These are phyloP conservation scores for Phaeomoniella chlamydospora DNA, from an alignment of 2,329 filamentous ascomycete genomes.

Conservation along the genomic window DNA sequence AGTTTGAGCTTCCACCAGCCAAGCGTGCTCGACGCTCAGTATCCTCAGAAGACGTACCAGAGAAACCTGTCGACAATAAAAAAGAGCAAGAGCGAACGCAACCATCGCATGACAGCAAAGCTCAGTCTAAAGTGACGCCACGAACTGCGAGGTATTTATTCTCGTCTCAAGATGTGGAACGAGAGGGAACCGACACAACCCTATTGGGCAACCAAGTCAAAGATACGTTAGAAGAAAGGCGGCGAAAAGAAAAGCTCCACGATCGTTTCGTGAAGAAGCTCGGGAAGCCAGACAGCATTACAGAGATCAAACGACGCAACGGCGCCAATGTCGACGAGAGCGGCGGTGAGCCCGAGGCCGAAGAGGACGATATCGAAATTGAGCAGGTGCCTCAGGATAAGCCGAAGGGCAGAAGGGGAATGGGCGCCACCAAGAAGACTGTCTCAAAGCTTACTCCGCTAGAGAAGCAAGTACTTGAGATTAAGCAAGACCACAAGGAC, in stretches of 20 bases:
- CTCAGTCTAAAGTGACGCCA: conserved; percentile 14
- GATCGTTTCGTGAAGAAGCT: conserved; percentile 80
- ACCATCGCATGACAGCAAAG: conserved; percentile 13
- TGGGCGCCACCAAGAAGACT: conserved; percentile 48
- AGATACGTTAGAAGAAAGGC: conserved; percentile 30
- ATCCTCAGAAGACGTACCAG: conserved; percentile 2
- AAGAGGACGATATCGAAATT: conserved; percentile 26
- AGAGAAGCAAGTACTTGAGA: conserved; percentile 84
- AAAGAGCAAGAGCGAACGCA: conserved; percentile 4
- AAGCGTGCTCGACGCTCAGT: conserved; percentile 7
- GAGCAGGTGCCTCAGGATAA: conserved; percentile 17
- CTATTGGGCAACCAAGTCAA: conserved; percentile 13
- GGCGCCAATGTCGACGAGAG: conserved; percentile 41
- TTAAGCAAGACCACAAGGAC: conserved; percentile 83
- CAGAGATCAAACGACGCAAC: conserved; percentile 48
- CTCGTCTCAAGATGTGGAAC: conserved; percentile 31
- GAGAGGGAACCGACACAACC: conserved; percentile 19
- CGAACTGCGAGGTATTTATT: conserved; percentile 47
- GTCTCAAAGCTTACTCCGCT: conserved; percentile 83
- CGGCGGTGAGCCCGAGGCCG: conserved; percentile 43
- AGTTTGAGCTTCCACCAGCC: conserved; percentile 5
- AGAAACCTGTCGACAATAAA: conserved; percentile 2
- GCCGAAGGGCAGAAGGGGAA: conserved; percentile 31
- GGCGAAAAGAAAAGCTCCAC: conserved; percentile 58
- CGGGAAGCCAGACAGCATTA: conserved; percentile 69